phyloP scores from a whole-genome alignment of 1,139 yeast genomes.

The Pichia sp. region DNA sequence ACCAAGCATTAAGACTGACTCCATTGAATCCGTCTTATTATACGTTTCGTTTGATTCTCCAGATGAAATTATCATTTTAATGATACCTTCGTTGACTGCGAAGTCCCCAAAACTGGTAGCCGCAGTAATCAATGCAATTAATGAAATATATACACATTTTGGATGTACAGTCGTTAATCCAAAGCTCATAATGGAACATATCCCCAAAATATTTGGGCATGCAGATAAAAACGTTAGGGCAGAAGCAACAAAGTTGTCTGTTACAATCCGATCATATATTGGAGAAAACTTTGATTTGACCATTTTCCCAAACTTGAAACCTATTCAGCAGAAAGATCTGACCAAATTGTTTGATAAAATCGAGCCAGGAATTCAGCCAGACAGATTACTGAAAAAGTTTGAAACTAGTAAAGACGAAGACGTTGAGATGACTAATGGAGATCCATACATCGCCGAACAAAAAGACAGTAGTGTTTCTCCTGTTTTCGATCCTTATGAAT shows the following conservation, averaged over 20 bases:
- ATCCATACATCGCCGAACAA: slow-evolving; percentile 16
- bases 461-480: not conserved
- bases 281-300: slow-evolving; percentile 56
- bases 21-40: slow-evolving; percentile 54
- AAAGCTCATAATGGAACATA: slow-evolving; percentile 45
- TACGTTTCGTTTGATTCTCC: slow-evolving; percentile 63
- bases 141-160: slow-evolving; percentile 49
- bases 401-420: slow-evolving; percentile 14
- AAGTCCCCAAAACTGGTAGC: slow-evolving; percentile 75
- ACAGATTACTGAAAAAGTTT: slow-evolving; percentile 31
- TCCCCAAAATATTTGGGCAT: slow-evolving; percentile 72
- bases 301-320: slow-evolving; percentile 68
- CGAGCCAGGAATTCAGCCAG: slow-evolving; percentile 39
- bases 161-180: slow-evolving; percentile 69
- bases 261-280: slow-evolving; percentile 70
- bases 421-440: slow-evolving; percentile 20
- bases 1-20: slow-evolving; percentile 60
- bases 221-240: slow-evolving; percentile 84
- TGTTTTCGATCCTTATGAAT: slow-evolving; percentile 42
- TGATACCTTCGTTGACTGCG: slow-evolving; percentile 54
- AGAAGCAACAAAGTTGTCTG: slow-evolving; percentile 63
- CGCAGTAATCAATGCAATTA: slow-evolving; percentile 51
- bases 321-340: slow-evolving; percentile 87
- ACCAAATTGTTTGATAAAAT: slow-evolving; percentile 56
- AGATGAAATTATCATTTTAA: slow-evolving; percentile 56